A percentile compares a stretch with the other conserved stretches of the same genome.
Evolutionary conservation across 2,329 filamentous ascomycete genomes (phyloP).

Genomic region (Pyricularia sp.): DNA sequence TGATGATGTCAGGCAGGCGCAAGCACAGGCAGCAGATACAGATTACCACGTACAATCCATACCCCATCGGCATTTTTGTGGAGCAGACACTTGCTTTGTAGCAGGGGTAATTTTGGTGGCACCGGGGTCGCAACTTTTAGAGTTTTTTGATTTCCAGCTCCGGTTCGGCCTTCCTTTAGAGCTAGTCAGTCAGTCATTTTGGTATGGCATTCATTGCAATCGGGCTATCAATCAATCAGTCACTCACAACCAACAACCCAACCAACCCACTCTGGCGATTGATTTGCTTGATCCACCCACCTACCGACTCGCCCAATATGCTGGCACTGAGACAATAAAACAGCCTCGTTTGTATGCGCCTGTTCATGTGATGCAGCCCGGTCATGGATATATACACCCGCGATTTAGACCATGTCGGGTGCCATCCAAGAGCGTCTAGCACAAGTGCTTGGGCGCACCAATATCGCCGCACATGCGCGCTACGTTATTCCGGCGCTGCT

Average conservation of each 20-base stretch:
- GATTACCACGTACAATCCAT: no score
- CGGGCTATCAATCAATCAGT: no score
- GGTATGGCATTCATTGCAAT: no score
- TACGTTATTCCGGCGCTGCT: background rate
- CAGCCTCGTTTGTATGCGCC: background rate
- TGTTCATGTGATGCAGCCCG: background rate
- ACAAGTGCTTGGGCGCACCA: background rate
- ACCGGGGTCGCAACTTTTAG: background rate
- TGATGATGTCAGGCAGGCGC: background rate
- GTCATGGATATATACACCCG: background rate
- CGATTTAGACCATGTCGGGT: background rate
- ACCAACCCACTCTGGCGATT: no score
- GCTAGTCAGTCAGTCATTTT: no score
- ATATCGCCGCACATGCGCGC: background rate
- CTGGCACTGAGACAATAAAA: background rate
- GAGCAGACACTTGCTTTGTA: background rate
- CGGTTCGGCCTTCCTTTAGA: background rate
- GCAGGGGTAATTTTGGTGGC: background rate
- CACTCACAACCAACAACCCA: no score
- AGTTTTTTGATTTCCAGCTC: background rate
- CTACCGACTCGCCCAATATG: background rate
- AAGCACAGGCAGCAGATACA: background rate
- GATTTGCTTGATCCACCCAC: no score
- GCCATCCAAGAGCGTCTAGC: background rate
- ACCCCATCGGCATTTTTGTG: background rate